Conservation (phyloP, 2,329 filamentous ascomycete species). For the Monilinia laxa region DNA sequence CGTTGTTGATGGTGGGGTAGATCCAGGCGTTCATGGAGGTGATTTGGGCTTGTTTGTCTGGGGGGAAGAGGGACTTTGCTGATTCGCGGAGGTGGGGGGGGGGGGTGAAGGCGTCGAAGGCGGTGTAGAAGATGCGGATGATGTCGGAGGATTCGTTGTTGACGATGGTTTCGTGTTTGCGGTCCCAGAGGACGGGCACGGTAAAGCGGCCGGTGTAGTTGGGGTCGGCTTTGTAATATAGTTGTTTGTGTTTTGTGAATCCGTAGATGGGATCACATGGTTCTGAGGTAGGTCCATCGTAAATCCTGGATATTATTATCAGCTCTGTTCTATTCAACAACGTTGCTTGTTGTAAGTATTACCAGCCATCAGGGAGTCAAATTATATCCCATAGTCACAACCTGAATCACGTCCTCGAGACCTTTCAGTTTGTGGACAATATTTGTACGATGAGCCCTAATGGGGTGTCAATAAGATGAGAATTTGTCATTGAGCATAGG, state of each 20-base stretch:
- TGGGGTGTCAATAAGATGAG: background rate
- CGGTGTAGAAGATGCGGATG: slow-evolving; percentile 73
- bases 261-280: slow-evolving; percentile 35
- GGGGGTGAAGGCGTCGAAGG: slow-evolving; percentile 33
- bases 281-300: slow-evolving; percentile 19
- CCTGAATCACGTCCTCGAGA: slow-evolving; percentile 64
- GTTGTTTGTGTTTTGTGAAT: slow-evolving; percentile 60
- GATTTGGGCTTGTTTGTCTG: slow-evolving; percentile 18
- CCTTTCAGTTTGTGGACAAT: slow-evolving; percentile 89
- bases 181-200: slow-evolving; percentile 66
- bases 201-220: slow-evolving; percentile 66
- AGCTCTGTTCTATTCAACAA: background rate
- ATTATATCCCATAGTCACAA: background rate
- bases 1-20: slow-evolving; percentile 68
- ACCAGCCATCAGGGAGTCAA: background rate
- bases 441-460: slow-evolving; percentile 67
- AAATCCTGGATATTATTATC: slow-evolving; percentile 15
- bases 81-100: background rate
- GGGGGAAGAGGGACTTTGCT: background rate
- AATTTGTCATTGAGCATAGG: background rate
- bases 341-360: background rate
- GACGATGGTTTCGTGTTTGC: slow-evolving; percentile 56
- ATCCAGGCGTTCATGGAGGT: slow-evolving; percentile 67
- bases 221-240: slow-evolving; percentile 63
- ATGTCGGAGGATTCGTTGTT: slow-evolving; percentile 80